A percentile compares a stretch with the other conserved stretches of the same genome.
Conservation (phyloP, 2,329 filamentous ascomycete genomes). For the Fusarium lyarnte region DNA sequence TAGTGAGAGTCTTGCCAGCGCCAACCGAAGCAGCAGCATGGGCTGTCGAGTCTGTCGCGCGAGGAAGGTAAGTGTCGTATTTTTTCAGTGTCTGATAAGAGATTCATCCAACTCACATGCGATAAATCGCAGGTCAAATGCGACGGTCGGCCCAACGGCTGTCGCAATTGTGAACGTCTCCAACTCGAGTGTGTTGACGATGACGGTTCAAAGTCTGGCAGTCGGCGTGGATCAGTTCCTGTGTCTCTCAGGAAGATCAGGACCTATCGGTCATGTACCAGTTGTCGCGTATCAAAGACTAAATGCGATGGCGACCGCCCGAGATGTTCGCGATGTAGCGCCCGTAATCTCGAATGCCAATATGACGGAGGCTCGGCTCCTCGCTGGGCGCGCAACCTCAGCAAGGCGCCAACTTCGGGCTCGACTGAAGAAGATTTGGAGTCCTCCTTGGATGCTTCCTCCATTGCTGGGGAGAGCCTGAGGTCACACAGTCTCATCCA, state of each 20-base stretch:
- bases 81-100: not conserved
- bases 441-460: constrained; percentile 32
- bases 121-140: constrained; percentile 51
- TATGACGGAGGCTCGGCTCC: constrained; percentile 52
- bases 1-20: constrained; percentile 18
- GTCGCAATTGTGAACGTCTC: constrained; percentile 55
- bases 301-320: constrained; percentile 55
- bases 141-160: constrained; percentile 54
- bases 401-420: constrained; percentile 37
- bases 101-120: constrained; percentile 17
- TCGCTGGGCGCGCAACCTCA: constrained; percentile 50
- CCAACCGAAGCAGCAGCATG: constrained; percentile 44
- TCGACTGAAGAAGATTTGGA: constrained; percentile 39
- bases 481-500: constrained; percentile 40
- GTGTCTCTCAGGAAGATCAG: constrained; percentile 51
- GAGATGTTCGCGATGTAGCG: constrained; percentile 49
- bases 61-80: constrained; percentile 48
- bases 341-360: constrained; percentile 49
- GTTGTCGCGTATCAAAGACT: constrained; percentile 53
- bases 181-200: constrained; percentile 54
- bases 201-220: constrained; percentile 43
- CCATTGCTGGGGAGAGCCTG: constrained; percentile 27
- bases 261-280: constrained; percentile 53
- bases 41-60: constrained; percentile 54
- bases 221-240: constrained; percentile 38